Base-by-base conservation (phyloP, 2,329 filamentous ascomycete species). In the Cordyceps pruinosa region DNA sequence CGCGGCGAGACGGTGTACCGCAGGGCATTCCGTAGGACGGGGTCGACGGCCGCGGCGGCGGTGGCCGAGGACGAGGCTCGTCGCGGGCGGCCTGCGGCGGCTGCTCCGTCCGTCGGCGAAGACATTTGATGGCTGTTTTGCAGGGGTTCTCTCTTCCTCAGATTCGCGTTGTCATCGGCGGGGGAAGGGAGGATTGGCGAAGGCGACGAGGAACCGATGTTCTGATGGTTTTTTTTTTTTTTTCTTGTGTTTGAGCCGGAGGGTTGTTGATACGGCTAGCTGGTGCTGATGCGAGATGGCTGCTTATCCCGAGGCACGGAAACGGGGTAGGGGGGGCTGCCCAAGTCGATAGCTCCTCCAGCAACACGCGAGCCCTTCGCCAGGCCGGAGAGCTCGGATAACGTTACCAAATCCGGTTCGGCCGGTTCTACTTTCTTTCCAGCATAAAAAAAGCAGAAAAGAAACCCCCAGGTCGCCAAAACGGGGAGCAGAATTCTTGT, bases 1-100 rank as follows among this genome's bases (percentile, higher is more conserved):
- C 87, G 85, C 42, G 90, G 85, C 7, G 85, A 87, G 68, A 92
- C 90, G 58, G 89, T 94, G 73, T 96, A 92, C 63, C 91, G 87
- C 59, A 97, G 79, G 44, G 90, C 86, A 71, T 94, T 95, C 71
- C 89, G 89, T 57, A 95, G 79, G 61, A 95, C 80, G 5, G 89
- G 87, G 63, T 93, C 88, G 59, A 72, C 69, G 37, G 71, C 47
- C 39, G 62, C 58, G 30, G 63, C 65, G 4, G 70, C 32, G 23
- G 62, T 57, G 30, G 63, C 65, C 3, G 70, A 28, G 23, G 58
- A 48, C 15, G 56, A 58, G 41, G 35, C 42, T 25, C 49, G 34
- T 47, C 57, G 37, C 19, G 54, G 41, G 26, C 49, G 58, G 13
- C 41, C 42, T 10, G 19, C 21, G 41, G 47, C 17, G 56, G 15